These are phyloP conservation scores for Yamadazyma triangularis DNA, from an alignment of 1,139 yeast species.

Conservation along the genomic window DNA sequence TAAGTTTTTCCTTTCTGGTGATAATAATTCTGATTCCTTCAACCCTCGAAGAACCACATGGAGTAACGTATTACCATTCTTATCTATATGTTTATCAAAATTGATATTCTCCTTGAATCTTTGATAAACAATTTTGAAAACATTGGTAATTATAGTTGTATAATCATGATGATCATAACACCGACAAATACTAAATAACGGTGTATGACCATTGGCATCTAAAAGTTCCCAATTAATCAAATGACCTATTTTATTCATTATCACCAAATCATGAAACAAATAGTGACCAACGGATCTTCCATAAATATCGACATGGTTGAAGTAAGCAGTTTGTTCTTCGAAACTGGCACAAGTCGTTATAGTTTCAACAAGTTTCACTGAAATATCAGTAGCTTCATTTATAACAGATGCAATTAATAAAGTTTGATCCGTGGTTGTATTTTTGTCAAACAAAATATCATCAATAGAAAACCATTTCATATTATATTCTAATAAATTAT, in stretches of 20 bases:
- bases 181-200: slow-evolving; percentile 69
- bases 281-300: slow-evolving; percentile 72
- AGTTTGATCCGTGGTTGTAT: slow-evolving; percentile 45
- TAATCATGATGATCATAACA: slow-evolving; percentile 79
- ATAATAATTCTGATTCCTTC: slow-evolving; percentile 31
- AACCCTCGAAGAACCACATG: slow-evolving; percentile 59
- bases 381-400: slow-evolving; percentile 46
- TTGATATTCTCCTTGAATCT: slow-evolving; percentile 38
- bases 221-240: slow-evolving; percentile 66
- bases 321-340: slow-evolving; percentile 45
- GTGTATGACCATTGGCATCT: slow-evolving; percentile 73
- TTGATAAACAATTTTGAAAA: slow-evolving; percentile 41
- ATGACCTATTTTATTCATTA: slow-evolving; percentile 53
- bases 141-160: slow-evolving; percentile 40
- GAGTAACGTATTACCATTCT: slow-evolving; percentile 67
- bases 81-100: slow-evolving; percentile 63
- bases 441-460: slow-evolving; percentile 62
- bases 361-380: slow-evolving; percentile 44
- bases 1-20: slow-evolving; percentile 24
- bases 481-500: slow-evolving; percentile 38
- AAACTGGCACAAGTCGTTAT: slow-evolving; percentile 39
- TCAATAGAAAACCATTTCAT: slow-evolving; percentile 56
- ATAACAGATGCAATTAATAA: slow-evolving; percentile 60
- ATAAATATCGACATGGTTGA: slow-evolving; percentile 46
- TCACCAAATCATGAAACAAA: slow-evolving; percentile 52